These are phyloP conservation scores for Spathaspora sp. DNA, from an alignment of 805 yeast genomes.

Conservation along the genomic window DNA sequence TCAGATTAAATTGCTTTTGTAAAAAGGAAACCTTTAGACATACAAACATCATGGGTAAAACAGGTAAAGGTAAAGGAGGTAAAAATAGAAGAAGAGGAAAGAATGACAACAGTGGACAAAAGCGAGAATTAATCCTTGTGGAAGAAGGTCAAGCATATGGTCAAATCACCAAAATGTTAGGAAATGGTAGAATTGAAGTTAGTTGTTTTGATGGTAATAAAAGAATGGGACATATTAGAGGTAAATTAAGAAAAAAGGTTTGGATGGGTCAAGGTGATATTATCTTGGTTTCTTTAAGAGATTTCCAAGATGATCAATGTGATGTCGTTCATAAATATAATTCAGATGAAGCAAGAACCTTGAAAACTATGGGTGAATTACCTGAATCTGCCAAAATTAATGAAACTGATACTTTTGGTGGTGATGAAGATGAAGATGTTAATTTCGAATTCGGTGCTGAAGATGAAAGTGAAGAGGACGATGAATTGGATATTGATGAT, in stretches of 20 bases:
- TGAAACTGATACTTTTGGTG: slow-evolving; percentile 96
- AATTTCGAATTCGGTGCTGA: slow-evolving; percentile 95
- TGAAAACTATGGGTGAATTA: slow-evolving; percentile 92
- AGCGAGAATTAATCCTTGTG: slow-evolving; percentile 86
- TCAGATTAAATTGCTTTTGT: slow-evolving; percentile 1
- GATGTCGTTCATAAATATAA: slow-evolving; percentile 96
- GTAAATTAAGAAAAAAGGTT: slow-evolving; percentile 97
- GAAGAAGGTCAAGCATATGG: slow-evolving; percentile 99
- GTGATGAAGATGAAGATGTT: slow-evolving; percentile 94
- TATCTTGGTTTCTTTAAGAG: slow-evolving; percentile 92
- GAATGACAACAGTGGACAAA: slow-evolving; percentile 86
- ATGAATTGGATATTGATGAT: slow-evolving; percentile 88
- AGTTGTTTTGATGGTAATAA: slow-evolving; percentile 89
- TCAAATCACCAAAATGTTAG: slow-evolving; percentile 96
- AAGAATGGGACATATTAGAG: slow-evolving; percentile 97
- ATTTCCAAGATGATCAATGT: slow-evolving; percentile 97
- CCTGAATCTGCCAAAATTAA: slow-evolving; percentile 97
- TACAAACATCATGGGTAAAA: slow-evolving; percentile 58
- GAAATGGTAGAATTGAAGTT: slow-evolving; percentile 96
- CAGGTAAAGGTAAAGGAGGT: slow-evolving; percentile 80
- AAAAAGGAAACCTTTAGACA: neutral
- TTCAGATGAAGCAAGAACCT: slow-evolving; percentile 96
- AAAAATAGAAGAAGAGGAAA: slow-evolving; percentile 98
- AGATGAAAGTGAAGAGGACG: slow-evolving; percentile 70
- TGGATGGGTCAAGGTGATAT: slow-evolving; percentile 99